Evolutionary conservation across 2,329 filamentous ascomycete genomes (phyloP).

Genomic region (Phialophora chinensis): DNA sequence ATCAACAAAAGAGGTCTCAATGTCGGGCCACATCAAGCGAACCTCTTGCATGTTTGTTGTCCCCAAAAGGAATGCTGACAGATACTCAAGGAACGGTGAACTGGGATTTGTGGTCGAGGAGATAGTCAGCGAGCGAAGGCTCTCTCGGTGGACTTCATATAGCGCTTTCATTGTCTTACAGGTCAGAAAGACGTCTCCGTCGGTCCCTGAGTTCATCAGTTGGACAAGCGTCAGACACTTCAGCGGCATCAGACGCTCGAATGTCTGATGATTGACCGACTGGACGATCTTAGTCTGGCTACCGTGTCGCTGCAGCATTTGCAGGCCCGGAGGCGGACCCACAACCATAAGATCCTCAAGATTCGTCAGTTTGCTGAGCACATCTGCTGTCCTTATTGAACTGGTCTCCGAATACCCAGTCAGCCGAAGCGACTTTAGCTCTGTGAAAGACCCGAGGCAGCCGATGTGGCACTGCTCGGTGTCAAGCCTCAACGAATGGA

Average conservation of each 20-base stretch:
- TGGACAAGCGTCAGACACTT: constrained; percentile 23
- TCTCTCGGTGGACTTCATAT: constrained; percentile 22
- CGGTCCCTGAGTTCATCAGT: constrained; percentile 5
- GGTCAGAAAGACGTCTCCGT: constrained; percentile 12
- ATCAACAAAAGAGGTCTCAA: constrained; percentile 24
- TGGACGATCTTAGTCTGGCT: constrained; percentile 24
- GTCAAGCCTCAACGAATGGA: constrained; percentile 23
- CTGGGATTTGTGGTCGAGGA: constrained; percentile 19
- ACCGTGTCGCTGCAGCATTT: constrained; percentile 23
- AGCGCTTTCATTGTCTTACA: constrained; percentile 25
- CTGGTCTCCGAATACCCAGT: constrained; percentile 28
- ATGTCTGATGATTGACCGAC: constrained; percentile 20
- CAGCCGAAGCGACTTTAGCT: constrained; percentile 15
- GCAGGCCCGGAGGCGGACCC: constrained; percentile 24
- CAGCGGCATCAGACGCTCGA: constrained; percentile 25
- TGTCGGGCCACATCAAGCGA: constrained; percentile 23
- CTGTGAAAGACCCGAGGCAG: constrained; percentile 10
- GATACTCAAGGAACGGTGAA: constrained; percentile 14
- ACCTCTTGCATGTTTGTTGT: constrained; percentile 24
- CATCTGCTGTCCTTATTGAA: constrained; percentile 9
- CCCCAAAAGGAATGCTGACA: constrained; percentile 23
- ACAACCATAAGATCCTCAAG: constrained; percentile 23
- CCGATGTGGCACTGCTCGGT: constrained; percentile 24
- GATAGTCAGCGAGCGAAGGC: constrained; percentile 24
- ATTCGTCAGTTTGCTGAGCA: constrained; percentile 17